Evolutionary conservation across 2,329 filamentous ascomycete species (phyloP), one percentile per base, ranked within the genome.

Genomic region (Aspergillus pseudoglaucus): DNA sequence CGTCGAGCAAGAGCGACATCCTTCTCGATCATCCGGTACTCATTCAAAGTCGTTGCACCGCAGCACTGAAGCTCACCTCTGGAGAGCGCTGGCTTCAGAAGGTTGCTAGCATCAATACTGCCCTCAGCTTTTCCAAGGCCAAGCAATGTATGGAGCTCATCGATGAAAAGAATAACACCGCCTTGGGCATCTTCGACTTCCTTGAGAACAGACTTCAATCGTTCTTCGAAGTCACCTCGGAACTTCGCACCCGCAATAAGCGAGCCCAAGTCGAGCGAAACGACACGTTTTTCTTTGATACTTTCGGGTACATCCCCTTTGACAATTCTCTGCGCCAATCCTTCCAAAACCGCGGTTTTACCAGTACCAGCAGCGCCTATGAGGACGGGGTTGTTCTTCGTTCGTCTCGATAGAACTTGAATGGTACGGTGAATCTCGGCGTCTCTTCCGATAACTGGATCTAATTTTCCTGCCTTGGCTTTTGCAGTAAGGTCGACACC

Each of bases 171-270:
- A 39, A 98, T 95, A 4, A 97, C 85, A 47, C 88, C 82, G 30
- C 93, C 93, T 45, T 95, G 77, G 1, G 91, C 88, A 54, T 94
- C 83, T 67, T 95, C 83, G 9, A 95, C 90, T 66, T 97, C 93
- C 59, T 87, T 90, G 63, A 98, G 69, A 1, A 97, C 90, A 55
- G 85, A 85, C 68, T 97, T 97, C 50, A 97, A 65, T 38, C 93
- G 79, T 65, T 98, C 93, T 65, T 98, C 93, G 50, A 98, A 97
- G 59, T 98, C 93, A 43, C 93, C 93, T 42, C 93, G 77, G 60
- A 93, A 98, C 63, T 96, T 97, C 39, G 93, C 90, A 43, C 93
- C 93, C 1, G 93, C 93, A 59, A 98, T 96, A 14, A 98, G 79
- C 32, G 88, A 89, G 2, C 93, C 93, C 4, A 98, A 77, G 60